Conservation (phyloP, 2,329 filamentous ascomycete genomes). For the Acarospora socialis region DNA sequence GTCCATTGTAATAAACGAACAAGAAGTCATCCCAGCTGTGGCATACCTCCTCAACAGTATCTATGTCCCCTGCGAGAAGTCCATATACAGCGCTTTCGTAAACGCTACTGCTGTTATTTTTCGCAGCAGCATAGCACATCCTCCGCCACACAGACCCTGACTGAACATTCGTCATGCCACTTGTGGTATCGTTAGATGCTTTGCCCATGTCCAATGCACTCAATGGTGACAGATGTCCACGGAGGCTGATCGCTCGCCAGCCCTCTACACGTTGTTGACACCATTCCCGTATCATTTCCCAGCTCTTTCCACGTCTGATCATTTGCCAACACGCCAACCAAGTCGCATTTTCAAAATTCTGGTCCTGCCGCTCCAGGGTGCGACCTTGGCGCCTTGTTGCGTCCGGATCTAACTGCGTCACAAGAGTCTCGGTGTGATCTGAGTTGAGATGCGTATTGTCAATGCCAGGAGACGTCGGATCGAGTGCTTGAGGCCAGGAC, state of each 20-base stretch:
- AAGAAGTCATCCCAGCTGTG: slow-evolving; percentile 73
- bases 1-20: slow-evolving; percentile 68
- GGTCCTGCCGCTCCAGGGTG: slow-evolving; percentile 65
- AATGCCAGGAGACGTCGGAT: slow-evolving; percentile 45
- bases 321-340: slow-evolving; percentile 94
- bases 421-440: slow-evolving; percentile 48
- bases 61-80: slow-evolving; percentile 70
- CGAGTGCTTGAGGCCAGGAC: slow-evolving; percentile 49
- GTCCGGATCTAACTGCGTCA: slow-evolving; percentile 87
- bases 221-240: slow-evolving; percentile 46
- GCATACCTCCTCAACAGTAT: slow-evolving; percentile 63
- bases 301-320: slow-evolving; percentile 65
- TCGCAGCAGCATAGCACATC: slow-evolving; percentile 60
- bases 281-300: slow-evolving; percentile 67
- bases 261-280: slow-evolving; percentile 72
- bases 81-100: slow-evolving; percentile 87
- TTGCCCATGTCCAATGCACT: slow-evolving; percentile 30
- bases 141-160: slow-evolving; percentile 52
- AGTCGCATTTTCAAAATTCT: slow-evolving; percentile 76
- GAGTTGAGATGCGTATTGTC: slow-evolving; percentile 42
- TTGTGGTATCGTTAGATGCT: slow-evolving; percentile 30
- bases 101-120: slow-evolving; percentile 51
- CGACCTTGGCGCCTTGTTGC: slow-evolving; percentile 66
- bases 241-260: slow-evolving; percentile 77
- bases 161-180: slow-evolving; percentile 15